These are phyloP conservation scores for Globisporangium rhizosaccharum DNA, from an alignment of 352 stramenopile species.

Conservation along the genomic window DNA sequence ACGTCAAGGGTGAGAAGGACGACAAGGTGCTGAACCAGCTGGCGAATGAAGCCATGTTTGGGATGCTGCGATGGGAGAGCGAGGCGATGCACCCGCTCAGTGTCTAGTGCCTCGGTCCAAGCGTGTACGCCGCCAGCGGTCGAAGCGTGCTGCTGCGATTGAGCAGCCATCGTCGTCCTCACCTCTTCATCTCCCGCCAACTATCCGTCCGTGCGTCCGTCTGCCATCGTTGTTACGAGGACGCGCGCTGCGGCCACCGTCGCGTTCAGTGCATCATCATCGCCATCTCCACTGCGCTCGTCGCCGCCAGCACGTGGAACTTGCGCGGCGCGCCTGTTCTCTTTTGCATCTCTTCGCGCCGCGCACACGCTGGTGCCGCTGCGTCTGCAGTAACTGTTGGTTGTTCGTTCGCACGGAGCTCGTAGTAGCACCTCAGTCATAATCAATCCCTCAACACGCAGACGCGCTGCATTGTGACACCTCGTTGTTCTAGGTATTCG, in stretches of 20 bases:
- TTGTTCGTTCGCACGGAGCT: too few species aligned
- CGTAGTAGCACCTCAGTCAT: too few species aligned
- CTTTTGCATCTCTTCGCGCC: too few species aligned
- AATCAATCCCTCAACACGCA: neutral
- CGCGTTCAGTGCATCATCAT: too few species aligned
- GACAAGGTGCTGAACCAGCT: conserved; percentile 82
- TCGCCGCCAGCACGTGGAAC: too few species aligned
- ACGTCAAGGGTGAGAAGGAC: conserved; percentile 80
- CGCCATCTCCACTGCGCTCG: too few species aligned
- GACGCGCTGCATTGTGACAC: neutral
- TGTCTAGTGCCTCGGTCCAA: conserved; percentile 25
- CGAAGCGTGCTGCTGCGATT: neutral
- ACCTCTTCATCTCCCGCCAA: neutral
- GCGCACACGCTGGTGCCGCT: too few species aligned
- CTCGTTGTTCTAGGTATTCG: neutral
- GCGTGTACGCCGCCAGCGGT: neutral
- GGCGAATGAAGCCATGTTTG: conserved; percentile 83
- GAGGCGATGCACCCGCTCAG: conserved; percentile 78
- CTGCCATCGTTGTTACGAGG: too few species aligned
- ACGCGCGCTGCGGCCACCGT: too few species aligned
- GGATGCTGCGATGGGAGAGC: conserved; percentile 82
- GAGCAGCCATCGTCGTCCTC: neutral
- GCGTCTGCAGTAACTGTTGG: too few species aligned
- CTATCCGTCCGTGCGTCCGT: neutral
- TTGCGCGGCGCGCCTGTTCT: too few species aligned